Evolutionary conservation across 768 basidiomycete species (phyloP), one percentile per base, ranked within the genome.

Genomic region (Lactifluus subvellereus): DNA sequence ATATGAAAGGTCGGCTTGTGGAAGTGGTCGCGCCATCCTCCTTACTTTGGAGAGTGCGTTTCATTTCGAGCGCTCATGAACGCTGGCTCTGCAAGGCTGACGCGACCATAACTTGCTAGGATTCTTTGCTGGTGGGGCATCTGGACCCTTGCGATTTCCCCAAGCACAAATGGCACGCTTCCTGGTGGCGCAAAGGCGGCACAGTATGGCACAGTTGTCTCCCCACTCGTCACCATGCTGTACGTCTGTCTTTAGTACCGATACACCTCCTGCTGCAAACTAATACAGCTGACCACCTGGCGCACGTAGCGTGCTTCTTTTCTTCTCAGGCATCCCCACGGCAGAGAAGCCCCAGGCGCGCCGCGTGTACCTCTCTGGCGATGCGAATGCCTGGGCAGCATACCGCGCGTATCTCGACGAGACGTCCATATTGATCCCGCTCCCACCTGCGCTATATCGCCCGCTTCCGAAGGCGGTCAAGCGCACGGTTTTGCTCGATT

Each of bases 31-130:
- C 79, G 86, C 4, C 85, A 88, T 66, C 86, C 87, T 20, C 83
- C 85, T 0, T 88, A 87, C 70, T 87, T 87, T 67, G 86, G 86
- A 69, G 87, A 88, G 82, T 57, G 85, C 73, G 69, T 79, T 77
- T 62, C 7, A 27, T 35, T 32, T 22, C 3, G 10, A 14, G 6
- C 42, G 49, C 47, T 27, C 8, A 4, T 38, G 68, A 32, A 66
- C 16, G 32, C 64, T 61, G 35, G 11, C 30, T 9, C 22, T 18
- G 22, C 14, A 38, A 11, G 16, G 22, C 57, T 57, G 22, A 57
- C 47, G 20, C 10, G 20, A 35, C 4, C 14, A 30, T 20, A n/a
- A 14, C 32, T 1, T 83, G 82, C 70, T 20, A 57, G 57, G 27
- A 85, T 84, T 59, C 70, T 84, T 61, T 84, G 82, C 67, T 85